Base-by-base conservation (phyloP, 2,329 filamentous ascomycete species). In the Ambrosiella cleistominuta region DNA sequence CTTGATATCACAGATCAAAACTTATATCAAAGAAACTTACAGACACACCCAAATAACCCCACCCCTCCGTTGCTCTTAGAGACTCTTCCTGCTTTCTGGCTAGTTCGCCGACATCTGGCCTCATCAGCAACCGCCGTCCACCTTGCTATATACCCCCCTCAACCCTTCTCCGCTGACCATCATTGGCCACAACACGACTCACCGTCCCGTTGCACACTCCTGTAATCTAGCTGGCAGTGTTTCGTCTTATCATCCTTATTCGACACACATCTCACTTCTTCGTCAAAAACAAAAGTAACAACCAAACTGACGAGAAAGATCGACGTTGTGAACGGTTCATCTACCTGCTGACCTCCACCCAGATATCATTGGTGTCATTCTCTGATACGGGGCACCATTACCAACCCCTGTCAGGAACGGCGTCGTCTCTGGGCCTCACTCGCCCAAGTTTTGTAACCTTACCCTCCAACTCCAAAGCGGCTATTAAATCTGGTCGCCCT, bases 401-500 rank as follows among this genome's bases (percentile, higher is more conserved):
- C 7, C 44, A 15, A 47, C 19, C 44, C 44, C 12, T 47, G 44
- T 47, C 44, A 47, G 44, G 44, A 47, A 47, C 44, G n/a, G 44
- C 44, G 19, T 17, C 44, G n/a, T 47, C 19, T 8, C 44, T 47
- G 7, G 15, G n/a, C 44, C 44, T 47, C 44, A 15, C 13, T 15
- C n/a, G 15, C 44, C 19, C 44, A 47, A 2, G 19, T 47, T 47
- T 17, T 47, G 44, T 17, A 17, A 47, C 7, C 8, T 47, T 17
- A 47, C 44, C 51, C 44, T 17, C 44, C n/a, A 47, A 15, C 5
- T 13, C 44, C 44, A 17, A 17, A 15, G 44, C 44, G 58, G 58
- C 59, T 58, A 54, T 57, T 58, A 57, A 57, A 55, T 45, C 52
- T 54, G 47, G 54, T 53, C 51, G 45, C 38, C 59, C 40, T 42